These are phyloP conservation scores for Fusarium veterinarium DNA, from an alignment of 2,329 filamentous ascomycete species.

Conservation along the genomic window DNA sequence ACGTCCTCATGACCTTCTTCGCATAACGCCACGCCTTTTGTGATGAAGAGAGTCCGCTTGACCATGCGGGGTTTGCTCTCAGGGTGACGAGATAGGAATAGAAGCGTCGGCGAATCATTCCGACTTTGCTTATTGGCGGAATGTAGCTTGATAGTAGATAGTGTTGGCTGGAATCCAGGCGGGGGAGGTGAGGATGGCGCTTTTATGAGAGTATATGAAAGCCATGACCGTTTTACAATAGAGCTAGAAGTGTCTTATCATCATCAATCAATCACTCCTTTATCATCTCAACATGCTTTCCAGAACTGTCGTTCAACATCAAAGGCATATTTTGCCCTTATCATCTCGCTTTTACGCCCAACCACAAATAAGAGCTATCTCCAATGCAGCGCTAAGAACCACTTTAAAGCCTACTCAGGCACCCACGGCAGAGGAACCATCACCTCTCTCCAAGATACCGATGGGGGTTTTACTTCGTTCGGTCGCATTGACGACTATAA, in stretches of 20 bases:
- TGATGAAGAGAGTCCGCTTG: no score
- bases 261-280: accelerated
- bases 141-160: not conserved
- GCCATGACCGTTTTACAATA: not conserved
- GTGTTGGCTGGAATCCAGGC: not conserved
- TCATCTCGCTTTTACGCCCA: not conserved
- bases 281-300: slow-evolving; percentile 16
- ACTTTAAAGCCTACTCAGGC: not conserved
- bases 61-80: not conserved
- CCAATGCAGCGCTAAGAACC: slow-evolving; percentile 18
- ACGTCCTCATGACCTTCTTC: slow-evolving; percentile 23
- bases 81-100: slow-evolving; percentile 11
- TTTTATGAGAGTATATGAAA: not conserved
- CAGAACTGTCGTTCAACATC: not conserved
- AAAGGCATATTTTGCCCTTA: not conserved
- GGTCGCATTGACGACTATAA: slow-evolving; percentile 43
- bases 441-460: slow-evolving; percentile 39
- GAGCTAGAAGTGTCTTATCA: accelerated
- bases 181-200: not conserved
- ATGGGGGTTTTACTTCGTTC: slow-evolving; percentile 41
- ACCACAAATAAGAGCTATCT: not conserved
- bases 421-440: not conserved
- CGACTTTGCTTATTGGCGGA: not conserved
- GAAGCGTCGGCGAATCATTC: slow-evolving; percentile 4
- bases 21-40: slow-evolving; percentile 17